Conservation (phyloP, 2,329 filamentous ascomycete species). For the Xenosphaeropsis pyriputrescens region DNA sequence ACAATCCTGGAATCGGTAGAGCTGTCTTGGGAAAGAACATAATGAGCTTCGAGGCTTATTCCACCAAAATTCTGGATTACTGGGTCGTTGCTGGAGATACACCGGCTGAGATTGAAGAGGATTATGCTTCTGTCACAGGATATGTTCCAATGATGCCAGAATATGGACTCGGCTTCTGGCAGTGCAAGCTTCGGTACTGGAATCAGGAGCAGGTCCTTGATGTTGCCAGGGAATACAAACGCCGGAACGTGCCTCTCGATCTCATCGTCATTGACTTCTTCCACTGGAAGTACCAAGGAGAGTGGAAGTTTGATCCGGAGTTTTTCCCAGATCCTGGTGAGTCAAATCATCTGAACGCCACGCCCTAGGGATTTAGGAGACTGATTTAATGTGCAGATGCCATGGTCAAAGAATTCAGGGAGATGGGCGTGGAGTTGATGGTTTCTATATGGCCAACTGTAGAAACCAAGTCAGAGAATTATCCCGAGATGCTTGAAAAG, state of each 20-base stretch:
- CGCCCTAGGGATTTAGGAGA: background rate
- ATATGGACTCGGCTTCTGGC: slow-evolving; percentile 54
- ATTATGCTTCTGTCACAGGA: slow-evolving; percentile 41
- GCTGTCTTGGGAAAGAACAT: slow-evolving; percentile 45
- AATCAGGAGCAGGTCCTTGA: slow-evolving; percentile 47
- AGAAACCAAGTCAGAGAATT: slow-evolving; percentile 42
- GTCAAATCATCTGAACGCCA: slow-evolving; percentile 4
- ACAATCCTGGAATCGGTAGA: slow-evolving; percentile 46
- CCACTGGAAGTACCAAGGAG: slow-evolving; percentile 51
- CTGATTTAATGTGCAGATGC: slow-evolving; percentile 23
- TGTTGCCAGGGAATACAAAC: slow-evolving; percentile 43
- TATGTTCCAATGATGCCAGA: slow-evolving; percentile 53
- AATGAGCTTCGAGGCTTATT: slow-evolving; percentile 45
- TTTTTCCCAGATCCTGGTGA: slow-evolving; percentile 50
- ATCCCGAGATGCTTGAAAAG: slow-evolving; percentile 42
- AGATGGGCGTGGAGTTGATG: slow-evolving; percentile 48
- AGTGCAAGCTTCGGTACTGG: slow-evolving; percentile 51
- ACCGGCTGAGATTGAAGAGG: slow-evolving; percentile 37
- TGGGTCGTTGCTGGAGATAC: slow-evolving; percentile 45
- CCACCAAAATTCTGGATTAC: slow-evolving; percentile 43
- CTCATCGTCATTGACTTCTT: slow-evolving; percentile 56
- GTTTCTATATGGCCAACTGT: slow-evolving; percentile 58
- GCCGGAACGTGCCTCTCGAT: slow-evolving; percentile 40
- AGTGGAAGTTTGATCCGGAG: slow-evolving; percentile 49
- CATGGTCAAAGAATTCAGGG: slow-evolving; percentile 46